phyloP scores from a whole-genome alignment of 176 grass and related monocot genomes.

The Aechmea fasciata region DNA sequence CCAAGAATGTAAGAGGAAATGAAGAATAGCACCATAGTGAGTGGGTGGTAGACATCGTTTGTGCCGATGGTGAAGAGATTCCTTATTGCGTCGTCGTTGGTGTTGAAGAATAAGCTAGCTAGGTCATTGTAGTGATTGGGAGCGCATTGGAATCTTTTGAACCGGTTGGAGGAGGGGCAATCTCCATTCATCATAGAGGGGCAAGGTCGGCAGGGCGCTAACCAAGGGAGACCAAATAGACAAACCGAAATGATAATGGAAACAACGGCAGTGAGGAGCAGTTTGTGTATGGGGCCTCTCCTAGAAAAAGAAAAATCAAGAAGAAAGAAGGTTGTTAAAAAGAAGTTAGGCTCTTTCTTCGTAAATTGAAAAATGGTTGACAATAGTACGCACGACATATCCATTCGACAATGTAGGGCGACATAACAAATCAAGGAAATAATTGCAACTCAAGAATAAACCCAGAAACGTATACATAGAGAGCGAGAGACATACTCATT shows the following conservation, averaged over 20 bases:
- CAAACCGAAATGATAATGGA: constrained; percentile 56
- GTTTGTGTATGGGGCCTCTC: constrained; percentile 46
- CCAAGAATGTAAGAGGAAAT: constrained; percentile 59
- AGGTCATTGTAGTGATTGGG: constrained; percentile 80
- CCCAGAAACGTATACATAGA: not conserved
- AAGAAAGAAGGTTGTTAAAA: not conserved
- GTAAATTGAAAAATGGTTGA: too few species aligned
- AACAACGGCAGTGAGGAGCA: constrained; percentile 51
- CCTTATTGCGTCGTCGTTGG: constrained; percentile 83
- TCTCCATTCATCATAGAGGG: constrained; percentile 16
- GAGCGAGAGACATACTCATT: constrained; percentile 47
- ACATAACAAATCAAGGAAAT: not conserved
- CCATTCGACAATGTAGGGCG: not conserved
- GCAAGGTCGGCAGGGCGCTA: constrained; percentile 71
- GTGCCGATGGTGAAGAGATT: constrained; percentile 67
- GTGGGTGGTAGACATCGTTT: constrained; percentile 62
- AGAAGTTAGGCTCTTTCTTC: too few species aligned
- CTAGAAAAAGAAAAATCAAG: constrained; percentile 30
- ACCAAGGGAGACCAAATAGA: constrained; percentile 63
- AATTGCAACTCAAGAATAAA: not conserved
- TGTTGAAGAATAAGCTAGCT: constrained; percentile 79
- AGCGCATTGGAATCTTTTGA: constrained; percentile 67
- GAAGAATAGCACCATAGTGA: constrained; percentile 61
- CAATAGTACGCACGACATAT: not conserved
- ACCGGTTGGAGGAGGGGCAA: constrained; percentile 50